Conservation (phyloP, 108 stramenopile genomes). For the Pseudonitzschia delicatissima region DNA sequence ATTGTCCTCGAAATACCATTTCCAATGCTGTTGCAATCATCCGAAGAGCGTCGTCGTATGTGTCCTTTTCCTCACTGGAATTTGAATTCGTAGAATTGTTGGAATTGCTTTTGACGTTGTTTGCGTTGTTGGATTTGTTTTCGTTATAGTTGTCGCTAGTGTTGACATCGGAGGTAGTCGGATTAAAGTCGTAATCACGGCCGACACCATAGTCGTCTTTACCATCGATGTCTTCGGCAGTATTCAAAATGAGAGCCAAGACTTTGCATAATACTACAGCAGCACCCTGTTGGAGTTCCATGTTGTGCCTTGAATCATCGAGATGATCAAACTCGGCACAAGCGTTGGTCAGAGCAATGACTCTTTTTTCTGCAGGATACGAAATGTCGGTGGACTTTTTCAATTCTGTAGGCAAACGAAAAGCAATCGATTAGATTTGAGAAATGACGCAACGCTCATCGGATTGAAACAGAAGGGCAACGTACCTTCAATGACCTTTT, state of each 20-base stretch:
- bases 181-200: neutral
- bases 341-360: conserved; percentile 55
- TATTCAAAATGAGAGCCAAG: conserved; percentile 22
- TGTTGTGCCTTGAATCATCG: conserved; percentile 58
- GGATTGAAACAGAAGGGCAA: neutral
- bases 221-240: neutral
- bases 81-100: neutral
- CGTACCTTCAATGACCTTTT: conserved; percentile 42
- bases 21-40: conserved; percentile 72
- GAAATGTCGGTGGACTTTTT: conserved; percentile 16
- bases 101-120: neutral
- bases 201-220: neutral
- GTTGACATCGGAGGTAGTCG: neutral
- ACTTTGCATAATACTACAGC: conserved; percentile 56
- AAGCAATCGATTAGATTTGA: too few relatives aligned
- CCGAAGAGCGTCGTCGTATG: conserved; percentile 69
- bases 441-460: neutral
- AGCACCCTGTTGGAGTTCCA: conserved; percentile 66
- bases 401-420: conserved; percentile 15
- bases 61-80: conserved; percentile 8
- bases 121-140: neutral
- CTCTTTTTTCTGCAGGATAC: conserved; percentile 38
- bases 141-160: neutral
- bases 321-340: conserved; percentile 67
- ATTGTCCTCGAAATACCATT: conserved; percentile 74